phyloP scores from a whole-genome alignment of 768 basidiomycete genomes.

The Amanita jacksonii region DNA sequence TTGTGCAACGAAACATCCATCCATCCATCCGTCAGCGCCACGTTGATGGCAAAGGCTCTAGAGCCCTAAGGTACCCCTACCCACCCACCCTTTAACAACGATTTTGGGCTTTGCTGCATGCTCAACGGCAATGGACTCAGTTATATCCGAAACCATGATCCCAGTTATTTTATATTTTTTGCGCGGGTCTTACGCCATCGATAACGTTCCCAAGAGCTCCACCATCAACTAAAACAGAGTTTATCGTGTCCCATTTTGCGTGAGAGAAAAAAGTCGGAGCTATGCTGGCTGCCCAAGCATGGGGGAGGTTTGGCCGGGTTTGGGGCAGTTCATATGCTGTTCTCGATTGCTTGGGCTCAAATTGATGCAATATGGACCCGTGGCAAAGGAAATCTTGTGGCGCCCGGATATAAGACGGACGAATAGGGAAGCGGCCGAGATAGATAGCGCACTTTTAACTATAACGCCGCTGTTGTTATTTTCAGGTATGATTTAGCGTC shows the following conservation, averaged over 20 bases:
- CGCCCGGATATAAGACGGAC: conserved; percentile 6
- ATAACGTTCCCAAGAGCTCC: too few species aligned
- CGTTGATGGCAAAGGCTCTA: not conserved
- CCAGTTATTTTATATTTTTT: too few species aligned
- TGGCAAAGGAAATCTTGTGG: not conserved
- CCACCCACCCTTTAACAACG: not conserved
- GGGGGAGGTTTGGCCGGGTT: too few species aligned
- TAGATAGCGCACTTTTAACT: not conserved
- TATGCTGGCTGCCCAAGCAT: conserved; percentile 2
- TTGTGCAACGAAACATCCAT: not conserved
- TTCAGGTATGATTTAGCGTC: not conserved
- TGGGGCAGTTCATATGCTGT: too few species aligned
- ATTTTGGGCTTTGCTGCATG: not conserved
- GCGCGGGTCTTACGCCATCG: too few species aligned
- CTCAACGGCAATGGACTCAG: conserved; percentile 2
- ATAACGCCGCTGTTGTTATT: conserved; percentile 1
- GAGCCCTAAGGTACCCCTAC: not conserved
- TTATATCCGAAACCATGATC: conserved; percentile 3
- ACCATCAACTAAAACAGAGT: too few species aligned
- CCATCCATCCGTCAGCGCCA: not conserved
- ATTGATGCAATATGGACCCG: too few species aligned
- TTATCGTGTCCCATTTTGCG: too few species aligned
- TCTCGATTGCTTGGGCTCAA: too few species aligned
- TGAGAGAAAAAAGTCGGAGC: too few species aligned
- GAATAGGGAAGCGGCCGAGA: conserved; percentile 2